Percentiles rank a stretch among this genome's conserved stretches.
phyloP scores from a whole-genome alignment of 257 asterid species.

The Paulownia fortunei region DNA sequence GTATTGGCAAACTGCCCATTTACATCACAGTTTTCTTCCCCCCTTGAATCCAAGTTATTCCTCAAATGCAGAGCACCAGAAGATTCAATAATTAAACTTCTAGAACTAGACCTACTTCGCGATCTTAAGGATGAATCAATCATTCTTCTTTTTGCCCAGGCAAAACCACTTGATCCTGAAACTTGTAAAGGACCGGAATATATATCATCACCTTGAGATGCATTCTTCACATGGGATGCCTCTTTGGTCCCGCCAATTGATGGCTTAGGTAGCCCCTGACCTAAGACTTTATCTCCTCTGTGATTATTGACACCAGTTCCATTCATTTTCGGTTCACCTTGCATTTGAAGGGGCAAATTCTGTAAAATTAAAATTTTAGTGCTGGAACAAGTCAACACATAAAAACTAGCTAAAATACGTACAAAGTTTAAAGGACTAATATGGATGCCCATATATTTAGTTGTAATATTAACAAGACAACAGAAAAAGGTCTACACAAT shows the following conservation, averaged over 20 bases:
- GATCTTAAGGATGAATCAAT: constrained; percentile 73
- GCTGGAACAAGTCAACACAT: not conserved
- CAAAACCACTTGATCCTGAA: constrained; percentile 92
- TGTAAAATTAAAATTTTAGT: constrained; percentile 38
- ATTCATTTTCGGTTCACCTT: constrained; percentile 44
- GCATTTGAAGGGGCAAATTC: constrained; percentile 65
- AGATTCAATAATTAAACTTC: constrained; percentile 84
- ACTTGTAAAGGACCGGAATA: constrained; percentile 85
- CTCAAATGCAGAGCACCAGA: constrained; percentile 57
- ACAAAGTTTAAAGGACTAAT: not conserved
- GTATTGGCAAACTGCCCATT: constrained; percentile 41
- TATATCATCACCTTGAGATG: constrained; percentile 87
- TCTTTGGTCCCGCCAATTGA: constrained; percentile 46
- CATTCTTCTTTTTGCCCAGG: constrained; percentile 83
- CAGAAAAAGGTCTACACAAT: not conserved
- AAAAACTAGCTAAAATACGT: not conserved
- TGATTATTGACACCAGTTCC: constrained; percentile 35
- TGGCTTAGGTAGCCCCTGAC: constrained; percentile 56
- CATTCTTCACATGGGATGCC: constrained; percentile 70
- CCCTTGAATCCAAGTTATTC: constrained; percentile 57
- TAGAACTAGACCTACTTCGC: constrained; percentile 81
- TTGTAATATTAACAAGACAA: constrained; percentile 6
- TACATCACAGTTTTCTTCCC: constrained; percentile 54
- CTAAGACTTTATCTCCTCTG: constrained; percentile 48
- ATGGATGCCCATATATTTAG: not conserved